Evolutionary conservation across 1,284 basidiomycete species (phyloP).

Genomic region (Sporisorium reilianum): DNA sequence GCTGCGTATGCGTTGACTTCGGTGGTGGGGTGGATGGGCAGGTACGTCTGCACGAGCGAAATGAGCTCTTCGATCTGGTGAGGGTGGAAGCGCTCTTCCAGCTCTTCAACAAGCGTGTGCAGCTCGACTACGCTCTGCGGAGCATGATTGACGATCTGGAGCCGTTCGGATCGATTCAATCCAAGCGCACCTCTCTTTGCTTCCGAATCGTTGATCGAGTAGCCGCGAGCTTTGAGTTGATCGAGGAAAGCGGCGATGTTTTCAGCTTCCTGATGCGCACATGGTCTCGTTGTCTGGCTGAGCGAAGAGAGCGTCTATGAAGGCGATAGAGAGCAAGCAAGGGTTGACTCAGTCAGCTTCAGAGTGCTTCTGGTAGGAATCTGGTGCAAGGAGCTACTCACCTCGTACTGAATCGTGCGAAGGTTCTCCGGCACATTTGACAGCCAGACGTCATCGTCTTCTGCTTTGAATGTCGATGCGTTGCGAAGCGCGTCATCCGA

Average conservation of each 20-base stretch:
- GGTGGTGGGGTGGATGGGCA: constrained; percentile 28
- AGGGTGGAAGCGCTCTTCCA: constrained; percentile 79
- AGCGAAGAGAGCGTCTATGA: constrained; percentile 84
- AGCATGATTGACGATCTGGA: constrained; percentile 89
- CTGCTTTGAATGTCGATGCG: constrained; percentile 11
- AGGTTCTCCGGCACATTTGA: constrained; percentile 76
- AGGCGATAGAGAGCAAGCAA: background rate
- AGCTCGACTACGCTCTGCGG: constrained; percentile 86
- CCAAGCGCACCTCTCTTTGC: constrained; percentile 71
- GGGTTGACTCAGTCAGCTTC: background rate
- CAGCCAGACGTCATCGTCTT: constrained; percentile 45
- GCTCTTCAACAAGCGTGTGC: constrained; percentile 90
- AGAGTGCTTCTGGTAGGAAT: background rate
- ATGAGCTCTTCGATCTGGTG: constrained; percentile 80
- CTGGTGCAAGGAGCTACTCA: constrained; percentile 68
- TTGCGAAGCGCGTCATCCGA: constrained; percentile 4
- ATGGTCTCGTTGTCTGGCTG: constrained; percentile 79
- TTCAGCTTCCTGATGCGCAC: constrained; percentile 76
- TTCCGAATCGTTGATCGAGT: constrained; percentile 44
- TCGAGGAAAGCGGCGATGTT: constrained; percentile 78
- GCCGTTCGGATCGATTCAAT: constrained; percentile 88
- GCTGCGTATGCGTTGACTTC: constrained; percentile 33
- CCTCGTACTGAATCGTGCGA: constrained; percentile 88
- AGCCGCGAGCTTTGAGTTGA: constrained; percentile 71
- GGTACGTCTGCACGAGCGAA: constrained; percentile 73